Evolutionary conservation across 257 asterid species (phyloP), one percentile per base, ranked within the genome.

Genomic region (Catharanthus roseus): DNA sequence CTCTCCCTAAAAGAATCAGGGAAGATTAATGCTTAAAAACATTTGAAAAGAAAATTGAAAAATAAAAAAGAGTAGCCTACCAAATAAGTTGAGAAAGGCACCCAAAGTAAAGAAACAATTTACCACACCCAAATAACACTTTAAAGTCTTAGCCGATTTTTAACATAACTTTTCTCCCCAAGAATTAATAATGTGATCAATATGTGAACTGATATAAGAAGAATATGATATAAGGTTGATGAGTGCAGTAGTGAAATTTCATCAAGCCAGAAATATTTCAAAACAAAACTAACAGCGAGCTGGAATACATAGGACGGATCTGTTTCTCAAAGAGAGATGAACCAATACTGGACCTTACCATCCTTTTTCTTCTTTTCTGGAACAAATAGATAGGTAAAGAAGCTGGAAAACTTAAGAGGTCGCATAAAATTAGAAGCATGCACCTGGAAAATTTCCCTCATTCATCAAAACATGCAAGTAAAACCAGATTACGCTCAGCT

Each of bases 1-100:
- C 83, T 91, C 99, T 74, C 99, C 99, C 99, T 95, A 83, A 72
- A 50, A 71, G 76, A 44, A 72, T 67, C 75, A 81, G 72, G 70
- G 62, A 70, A 85, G 67, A 51, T 34, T 11, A 49, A 50, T 49
- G 64, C 12, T 0, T 62, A 63, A 75, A 70, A 21, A 18, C 31
- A 42, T 42, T 34, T 12, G n/a, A 26, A 36, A 28, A 47, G 3
- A 51, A 49, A 3, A 41, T 6, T 34, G 24, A 70, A n/a, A 57
- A 39, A 26, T 15, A 23, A 36, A 23, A 21, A 47, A n/a, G 24
- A 44, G 6, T 29, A 51, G 28, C 19, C 44, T 49, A 31, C 29
- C 55, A 41, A 49, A 26, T 66, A 42, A 44, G 12, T 28, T 26
- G 41, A 44, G 54, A 66, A 66, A 26, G 13, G 12, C 57, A n/a